These are phyloP conservation scores for Boletus reticuloceps DNA, from an alignment of 768 basidiomycete species.

Conservation along the genomic window DNA sequence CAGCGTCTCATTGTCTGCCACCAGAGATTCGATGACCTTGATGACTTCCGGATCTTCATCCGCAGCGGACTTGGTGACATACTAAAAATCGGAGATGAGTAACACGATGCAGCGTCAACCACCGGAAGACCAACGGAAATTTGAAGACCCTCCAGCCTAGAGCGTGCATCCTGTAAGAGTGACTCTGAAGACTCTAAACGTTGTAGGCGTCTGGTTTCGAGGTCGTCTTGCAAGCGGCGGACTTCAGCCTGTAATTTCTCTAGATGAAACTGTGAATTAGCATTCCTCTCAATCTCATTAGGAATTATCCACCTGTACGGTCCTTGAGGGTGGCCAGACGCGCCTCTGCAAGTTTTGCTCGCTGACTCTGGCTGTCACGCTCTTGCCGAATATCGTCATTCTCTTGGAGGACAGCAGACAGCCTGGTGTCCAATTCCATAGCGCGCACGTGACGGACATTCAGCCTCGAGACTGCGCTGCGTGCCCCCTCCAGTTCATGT, in stretches of 20 bases:
- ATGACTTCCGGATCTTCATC: slow-evolving; percentile 59
- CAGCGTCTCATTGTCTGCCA: slow-evolving; percentile 79
- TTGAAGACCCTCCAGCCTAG: slow-evolving; percentile 59
- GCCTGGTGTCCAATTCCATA: slow-evolving; percentile 64
- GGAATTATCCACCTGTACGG: slow-evolving; percentile 50
- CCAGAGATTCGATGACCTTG: slow-evolving; percentile 76
- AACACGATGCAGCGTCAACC: not conserved
- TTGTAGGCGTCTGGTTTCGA: slow-evolving; percentile 59
- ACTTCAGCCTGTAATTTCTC: slow-evolving; percentile 73
- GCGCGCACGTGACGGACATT: slow-evolving; percentile 68
- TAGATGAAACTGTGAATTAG: slow-evolving; percentile 26
- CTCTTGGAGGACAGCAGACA: slow-evolving; percentile 66
- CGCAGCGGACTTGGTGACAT: slow-evolving; percentile 35
- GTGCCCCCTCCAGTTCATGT: slow-evolving; percentile 73
- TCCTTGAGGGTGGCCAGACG: slow-evolving; percentile 63
- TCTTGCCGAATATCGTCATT: slow-evolving; percentile 85
- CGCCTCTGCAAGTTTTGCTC: slow-evolving; percentile 66
- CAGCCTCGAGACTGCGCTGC: slow-evolving; percentile 61
- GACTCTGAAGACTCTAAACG: slow-evolving; percentile 66
- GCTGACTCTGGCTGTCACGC: slow-evolving; percentile 64
- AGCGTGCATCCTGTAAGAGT: slow-evolving; percentile 62
- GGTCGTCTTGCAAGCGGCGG: slow-evolving; percentile 55
- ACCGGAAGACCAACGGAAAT: slow-evolving; percentile 43
- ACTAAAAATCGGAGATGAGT: slow-evolving; percentile 29
- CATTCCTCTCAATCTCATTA: not conserved